These are phyloP conservation scores for Pythium oligandrum DNA, from an alignment of 352 stramenopile species.

Conservation along the genomic window DNA sequence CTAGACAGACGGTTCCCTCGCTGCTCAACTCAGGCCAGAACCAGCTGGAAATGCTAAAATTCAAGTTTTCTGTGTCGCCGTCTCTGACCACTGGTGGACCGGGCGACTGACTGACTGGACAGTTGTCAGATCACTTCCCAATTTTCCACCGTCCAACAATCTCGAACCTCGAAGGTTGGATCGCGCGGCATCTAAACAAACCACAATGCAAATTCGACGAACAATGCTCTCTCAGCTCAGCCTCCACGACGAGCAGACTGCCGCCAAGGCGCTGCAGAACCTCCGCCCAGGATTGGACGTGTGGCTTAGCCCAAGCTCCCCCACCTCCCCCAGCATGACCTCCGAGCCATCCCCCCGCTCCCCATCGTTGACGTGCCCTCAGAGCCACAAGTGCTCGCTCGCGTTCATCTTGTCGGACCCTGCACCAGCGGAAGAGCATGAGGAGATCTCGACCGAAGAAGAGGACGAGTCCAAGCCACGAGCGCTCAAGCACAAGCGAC, in stretches of 20 bases:
- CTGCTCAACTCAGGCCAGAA: too few species aligned
- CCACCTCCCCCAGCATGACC: neutral
- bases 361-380: slow-evolving; percentile 1
- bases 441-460: neutral
- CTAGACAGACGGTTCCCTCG: too few species aligned
- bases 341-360: neutral
- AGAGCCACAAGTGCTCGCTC: slow-evolving; percentile 3
- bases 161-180: too few species aligned
- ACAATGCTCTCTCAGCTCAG: slow-evolving; percentile 20
- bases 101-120: too few species aligned
- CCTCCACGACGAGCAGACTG: slow-evolving; percentile 3
- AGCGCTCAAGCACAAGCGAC: slow-evolving; percentile 5
- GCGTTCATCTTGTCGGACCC: slow-evolving; percentile 3
- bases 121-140: too few species aligned
- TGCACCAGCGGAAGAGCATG: neutral
- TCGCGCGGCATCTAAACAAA: neutral
- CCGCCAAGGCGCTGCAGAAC: neutral
- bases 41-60: too few species aligned
- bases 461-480: neutral
- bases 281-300: neutral
- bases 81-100: too few species aligned
- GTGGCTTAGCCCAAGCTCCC: neutral
- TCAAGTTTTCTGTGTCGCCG: too few species aligned
- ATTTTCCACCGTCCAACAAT: too few species aligned
- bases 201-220: slow-evolving; percentile 8